phyloP scores from a whole-genome alignment of 768 basidiomycete species.

The Russula compacta region DNA sequence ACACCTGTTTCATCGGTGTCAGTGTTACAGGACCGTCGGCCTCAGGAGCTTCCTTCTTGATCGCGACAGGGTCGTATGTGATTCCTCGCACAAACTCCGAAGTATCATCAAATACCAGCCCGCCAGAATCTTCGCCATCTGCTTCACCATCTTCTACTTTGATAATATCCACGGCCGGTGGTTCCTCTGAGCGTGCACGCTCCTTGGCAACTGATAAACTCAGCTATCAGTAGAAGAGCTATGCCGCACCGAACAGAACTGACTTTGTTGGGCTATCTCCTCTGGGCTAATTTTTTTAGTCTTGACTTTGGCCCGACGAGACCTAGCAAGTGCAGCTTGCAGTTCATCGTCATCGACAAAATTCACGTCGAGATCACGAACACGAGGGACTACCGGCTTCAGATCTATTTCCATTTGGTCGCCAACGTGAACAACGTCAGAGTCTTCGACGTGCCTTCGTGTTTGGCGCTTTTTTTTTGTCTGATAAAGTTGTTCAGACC shows the following conservation, averaged over 20 bases:
- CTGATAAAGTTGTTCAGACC: constrained; percentile 30
- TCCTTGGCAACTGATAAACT: constrained; percentile 50
- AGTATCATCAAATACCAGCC: constrained; percentile 90
- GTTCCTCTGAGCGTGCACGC: constrained; percentile 43
- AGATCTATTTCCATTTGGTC: constrained; percentile 76
- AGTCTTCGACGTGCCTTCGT: constrained; percentile 51
- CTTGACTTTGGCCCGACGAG: constrained; percentile 76
- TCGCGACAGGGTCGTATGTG: constrained; percentile 47
- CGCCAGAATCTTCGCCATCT: constrained; percentile 38
- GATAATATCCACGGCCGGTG: constrained; percentile 30
- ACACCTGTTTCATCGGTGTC: constrained; percentile 22
- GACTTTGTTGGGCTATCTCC: constrained; percentile 71
- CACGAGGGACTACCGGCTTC: constrained; percentile 56
- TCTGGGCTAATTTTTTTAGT: constrained; percentile 71
- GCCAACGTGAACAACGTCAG: constrained; percentile 37
- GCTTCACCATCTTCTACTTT: constrained; percentile 44
- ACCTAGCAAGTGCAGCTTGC: constrained; percentile 82
- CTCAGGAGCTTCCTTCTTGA: constrained; percentile 27
- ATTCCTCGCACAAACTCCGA: constrained; percentile 92
- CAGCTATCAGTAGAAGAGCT: constrained; percentile 7
- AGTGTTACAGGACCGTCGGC: constrained; percentile 12
- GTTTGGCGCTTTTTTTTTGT: constrained; percentile 88
- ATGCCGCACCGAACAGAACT: constrained; percentile 22
- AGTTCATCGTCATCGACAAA: constrained; percentile 98
- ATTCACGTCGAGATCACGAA: constrained; percentile 72